A percentile compares a stretch with the other conserved stretches of the same genome.
These are phyloP conservation scores for Mrakiaceae sp. DNA, from an alignment of 1,284 basidiomycete genomes.

Conservation along the genomic window DNA sequence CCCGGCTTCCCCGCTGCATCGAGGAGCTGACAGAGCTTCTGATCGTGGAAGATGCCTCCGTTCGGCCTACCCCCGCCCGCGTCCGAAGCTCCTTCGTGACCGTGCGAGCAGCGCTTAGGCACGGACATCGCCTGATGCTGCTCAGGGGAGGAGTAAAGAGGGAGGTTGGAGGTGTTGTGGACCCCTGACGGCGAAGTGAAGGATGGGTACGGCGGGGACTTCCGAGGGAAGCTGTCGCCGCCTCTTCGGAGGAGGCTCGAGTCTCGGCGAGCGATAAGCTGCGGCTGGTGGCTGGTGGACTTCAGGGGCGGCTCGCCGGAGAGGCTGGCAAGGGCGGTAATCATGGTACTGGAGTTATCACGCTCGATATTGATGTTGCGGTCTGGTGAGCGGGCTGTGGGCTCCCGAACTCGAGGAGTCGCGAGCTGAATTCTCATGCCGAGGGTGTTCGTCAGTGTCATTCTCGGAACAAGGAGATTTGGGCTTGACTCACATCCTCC, in stretches of 20 bases:
- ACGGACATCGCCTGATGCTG: background rate
- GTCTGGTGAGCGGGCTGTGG: too few relatives aligned
- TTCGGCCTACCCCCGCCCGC: background rate
- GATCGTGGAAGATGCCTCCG: slow-evolving; percentile 3
- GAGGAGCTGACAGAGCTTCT: slow-evolving; percentile 6
- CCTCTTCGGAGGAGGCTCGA: too few relatives aligned
- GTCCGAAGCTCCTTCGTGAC: too few relatives aligned
- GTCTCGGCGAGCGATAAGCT: too few relatives aligned
- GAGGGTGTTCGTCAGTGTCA: background rate
- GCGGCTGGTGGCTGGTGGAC: too few relatives aligned
- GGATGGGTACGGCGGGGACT: too few relatives aligned
- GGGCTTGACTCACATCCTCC: background rate
- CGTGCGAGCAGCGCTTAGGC: background rate
- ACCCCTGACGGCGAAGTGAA: background rate
- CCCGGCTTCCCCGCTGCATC: background rate
- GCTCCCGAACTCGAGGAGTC: too few relatives aligned
- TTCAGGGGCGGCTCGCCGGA: too few relatives aligned
- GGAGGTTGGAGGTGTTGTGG: background rate
- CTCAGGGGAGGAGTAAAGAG: background rate
- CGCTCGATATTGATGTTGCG: too few relatives aligned
- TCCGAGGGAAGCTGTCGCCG: background rate
- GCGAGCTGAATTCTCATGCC: too few relatives aligned
- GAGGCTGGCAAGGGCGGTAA: too few relatives aligned
- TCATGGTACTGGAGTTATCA: too few relatives aligned
- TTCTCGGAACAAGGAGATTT: background rate